Percentiles rank a stretch among this genome's conserved stretches.
Evolutionary conservation across 495 filamentous ascomycete genomes (phyloP).

Genomic region (Trichoderma orchidacearum): DNA sequence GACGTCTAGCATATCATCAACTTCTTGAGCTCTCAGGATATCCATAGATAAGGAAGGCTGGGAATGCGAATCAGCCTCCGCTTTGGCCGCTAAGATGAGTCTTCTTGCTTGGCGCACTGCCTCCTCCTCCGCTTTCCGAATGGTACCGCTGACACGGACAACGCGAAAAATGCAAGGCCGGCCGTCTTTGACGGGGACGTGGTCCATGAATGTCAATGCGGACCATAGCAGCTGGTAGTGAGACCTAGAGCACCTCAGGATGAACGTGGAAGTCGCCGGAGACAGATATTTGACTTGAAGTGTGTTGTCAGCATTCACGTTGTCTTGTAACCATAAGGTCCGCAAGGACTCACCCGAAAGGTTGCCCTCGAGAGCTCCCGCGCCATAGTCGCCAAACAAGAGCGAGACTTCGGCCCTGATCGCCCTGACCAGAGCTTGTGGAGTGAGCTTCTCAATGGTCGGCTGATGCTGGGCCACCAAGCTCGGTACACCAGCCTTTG

Average conservation of each 20-base stretch:
- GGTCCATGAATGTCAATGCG: slow-evolving; percentile 69
- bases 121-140: slow-evolving; percentile 82
- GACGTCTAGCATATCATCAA: slow-evolving; percentile 21
- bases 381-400: slow-evolving; percentile 86
- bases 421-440: slow-evolving; percentile 46
- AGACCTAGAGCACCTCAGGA: slow-evolving; percentile 63
- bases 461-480: slow-evolving; percentile 63
- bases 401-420: slow-evolving; percentile 54
- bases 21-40: slow-evolving; percentile 14
- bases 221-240: slow-evolving; percentile 83
- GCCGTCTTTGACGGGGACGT: slow-evolving; percentile 42
- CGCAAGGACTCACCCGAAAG: slow-evolving; percentile 31
- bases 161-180: slow-evolving; percentile 66
- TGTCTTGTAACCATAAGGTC: no score
- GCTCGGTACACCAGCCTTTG: slow-evolving; percentile 30
- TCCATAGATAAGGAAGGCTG: neutral
- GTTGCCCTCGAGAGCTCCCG: slow-evolving; percentile 40
- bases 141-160: slow-evolving; percentile 86
- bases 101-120: slow-evolving; percentile 61
- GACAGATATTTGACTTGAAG: slow-evolving; percentile 80
- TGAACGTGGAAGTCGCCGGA: slow-evolving; percentile 82
- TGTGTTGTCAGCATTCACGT: slow-evolving; percentile 8
- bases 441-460: slow-evolving; percentile 50
- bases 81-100: slow-evolving; percentile 51
- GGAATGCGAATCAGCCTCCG: slow-evolving; percentile 8